These are phyloP conservation scores for Oryza nivara DNA, from an alignment of 176 grass and related monocot genomes.

Conservation along the genomic window DNA sequence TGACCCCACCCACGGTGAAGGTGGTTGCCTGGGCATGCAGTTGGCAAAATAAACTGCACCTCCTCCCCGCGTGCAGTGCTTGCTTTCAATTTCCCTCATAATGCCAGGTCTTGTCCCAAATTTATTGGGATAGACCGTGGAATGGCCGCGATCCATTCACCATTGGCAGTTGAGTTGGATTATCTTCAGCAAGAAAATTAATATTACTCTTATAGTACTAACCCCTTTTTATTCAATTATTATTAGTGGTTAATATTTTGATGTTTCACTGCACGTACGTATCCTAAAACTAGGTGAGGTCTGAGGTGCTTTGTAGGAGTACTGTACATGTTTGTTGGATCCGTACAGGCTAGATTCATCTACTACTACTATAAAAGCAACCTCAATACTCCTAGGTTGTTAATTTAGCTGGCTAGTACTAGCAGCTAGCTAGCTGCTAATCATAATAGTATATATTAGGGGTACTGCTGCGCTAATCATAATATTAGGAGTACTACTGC, in stretches of 20 bases:
- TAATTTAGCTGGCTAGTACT: not conserved
- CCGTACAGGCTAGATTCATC: not conserved
- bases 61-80: constrained; percentile 27
- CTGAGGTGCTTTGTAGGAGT: not conserved
- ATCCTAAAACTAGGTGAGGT: no score
- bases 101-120: constrained; percentile 33
- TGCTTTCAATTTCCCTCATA: constrained; percentile 35
- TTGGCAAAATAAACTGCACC: not conserved
- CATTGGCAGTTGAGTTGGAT: not conserved
- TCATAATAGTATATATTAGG: not conserved
- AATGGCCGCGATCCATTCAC: not conserved
- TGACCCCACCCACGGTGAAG: constrained; percentile 5
- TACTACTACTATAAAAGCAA: not conserved
- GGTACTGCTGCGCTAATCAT: not conserved
- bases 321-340: not conserved
- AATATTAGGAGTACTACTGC: not conserved
- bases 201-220: no score
- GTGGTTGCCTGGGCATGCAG: not conserved
- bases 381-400: not conserved
- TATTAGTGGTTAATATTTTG: no score
- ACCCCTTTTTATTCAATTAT: no score
- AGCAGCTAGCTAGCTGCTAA: not conserved
- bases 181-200: not conserved
- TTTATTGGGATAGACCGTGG: constrained; percentile 36
- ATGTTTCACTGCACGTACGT: no score